Conservation (phyloP, 2,329 filamentous ascomycete genomes). For the Chaetomiaceae sp. region DNA sequence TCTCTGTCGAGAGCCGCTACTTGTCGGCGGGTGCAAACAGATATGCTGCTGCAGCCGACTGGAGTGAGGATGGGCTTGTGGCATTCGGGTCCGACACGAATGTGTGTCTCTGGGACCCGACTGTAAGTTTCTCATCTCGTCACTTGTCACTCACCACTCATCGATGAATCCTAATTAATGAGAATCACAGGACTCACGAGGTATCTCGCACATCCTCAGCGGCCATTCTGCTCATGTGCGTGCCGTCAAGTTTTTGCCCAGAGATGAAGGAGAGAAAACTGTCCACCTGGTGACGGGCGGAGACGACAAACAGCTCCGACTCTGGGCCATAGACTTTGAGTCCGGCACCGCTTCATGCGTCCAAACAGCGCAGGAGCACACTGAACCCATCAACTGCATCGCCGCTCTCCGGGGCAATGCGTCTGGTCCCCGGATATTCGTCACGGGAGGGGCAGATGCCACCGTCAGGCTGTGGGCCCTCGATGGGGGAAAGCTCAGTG, state of each 20-base stretch:
- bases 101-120: conserved; percentile 81
- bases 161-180: neutral
- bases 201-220: conserved; percentile 62
- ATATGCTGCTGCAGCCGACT: conserved; percentile 85
- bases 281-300: conserved; percentile 72
- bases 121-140: conserved; percentile 48
- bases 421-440: conserved; percentile 44
- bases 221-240: conserved; percentile 80
- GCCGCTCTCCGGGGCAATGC: conserved; percentile 35
- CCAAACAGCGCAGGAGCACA: conserved; percentile 62
- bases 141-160: neutral
- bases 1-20: conserved; percentile 42
- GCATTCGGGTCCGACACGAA: conserved; percentile 89
- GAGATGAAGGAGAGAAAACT: conserved; percentile 39
- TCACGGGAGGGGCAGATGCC: conserved; percentile 79
- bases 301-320: conserved; percentile 69
- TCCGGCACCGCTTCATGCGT: conserved; percentile 37
- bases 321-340: conserved; percentile 56
- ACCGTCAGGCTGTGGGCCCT: too few species aligned
- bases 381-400: conserved; percentile 70
- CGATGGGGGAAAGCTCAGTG: too few species aligned
- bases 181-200: conserved; percentile 35
- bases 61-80: conserved; percentile 68
- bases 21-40: conserved; percentile 83
- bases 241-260: conserved; percentile 71